Evolutionary conservation across 2,329 filamentous ascomycete genomes (phyloP).

Genomic region (Shiraia bambusicola): DNA sequence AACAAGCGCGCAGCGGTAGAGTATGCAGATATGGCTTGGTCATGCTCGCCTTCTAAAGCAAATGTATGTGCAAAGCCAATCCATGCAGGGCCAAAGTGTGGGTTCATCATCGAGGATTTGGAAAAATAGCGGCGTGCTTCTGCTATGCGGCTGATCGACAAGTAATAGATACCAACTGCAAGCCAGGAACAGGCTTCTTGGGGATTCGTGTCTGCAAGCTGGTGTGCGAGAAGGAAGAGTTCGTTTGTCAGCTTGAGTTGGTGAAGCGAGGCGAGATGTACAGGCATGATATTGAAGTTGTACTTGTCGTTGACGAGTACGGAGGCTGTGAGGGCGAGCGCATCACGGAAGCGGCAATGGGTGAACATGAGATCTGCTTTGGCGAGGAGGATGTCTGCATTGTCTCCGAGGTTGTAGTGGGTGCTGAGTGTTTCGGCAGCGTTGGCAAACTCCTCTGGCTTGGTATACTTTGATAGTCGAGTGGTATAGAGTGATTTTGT

Average conservation of each 20-base stretch:
- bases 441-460: slow-evolving; percentile 76
- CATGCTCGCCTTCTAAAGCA: slow-evolving; percentile 94
- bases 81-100: slow-evolving; percentile 96
- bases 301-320: slow-evolving; percentile 84
- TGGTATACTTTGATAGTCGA: slow-evolving; percentile 90
- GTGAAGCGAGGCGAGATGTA: slow-evolving; percentile 88
- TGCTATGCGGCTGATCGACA: slow-evolving; percentile 82
- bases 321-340: slow-evolving; percentile 77
- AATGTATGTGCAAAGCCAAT: slow-evolving; percentile 99
- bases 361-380: slow-evolving; percentile 91
- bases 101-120: slow-evolving; percentile 96
- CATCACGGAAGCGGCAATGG: slow-evolving; percentile 89
- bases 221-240: slow-evolving; percentile 88
- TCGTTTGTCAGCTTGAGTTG: slow-evolving; percentile 85
- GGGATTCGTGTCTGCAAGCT: slow-evolving; percentile 87
- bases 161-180: slow-evolving; percentile 93
- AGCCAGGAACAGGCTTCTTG: slow-evolving; percentile 91
- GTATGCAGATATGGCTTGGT: slow-evolving; percentile 97
- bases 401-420: slow-evolving; percentile 83
- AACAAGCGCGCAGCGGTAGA: slow-evolving; percentile 92
- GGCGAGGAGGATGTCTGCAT: slow-evolving; percentile 87
- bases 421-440: slow-evolving; percentile 90
- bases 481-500: slow-evolving; percentile 96
- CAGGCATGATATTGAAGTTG: slow-evolving; percentile 83
- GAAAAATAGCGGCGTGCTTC: slow-evolving; percentile 95